Evolutionary conservation across 768 basidiomycete genomes (phyloP).

Genomic region (Mrakia gelida): DNA sequence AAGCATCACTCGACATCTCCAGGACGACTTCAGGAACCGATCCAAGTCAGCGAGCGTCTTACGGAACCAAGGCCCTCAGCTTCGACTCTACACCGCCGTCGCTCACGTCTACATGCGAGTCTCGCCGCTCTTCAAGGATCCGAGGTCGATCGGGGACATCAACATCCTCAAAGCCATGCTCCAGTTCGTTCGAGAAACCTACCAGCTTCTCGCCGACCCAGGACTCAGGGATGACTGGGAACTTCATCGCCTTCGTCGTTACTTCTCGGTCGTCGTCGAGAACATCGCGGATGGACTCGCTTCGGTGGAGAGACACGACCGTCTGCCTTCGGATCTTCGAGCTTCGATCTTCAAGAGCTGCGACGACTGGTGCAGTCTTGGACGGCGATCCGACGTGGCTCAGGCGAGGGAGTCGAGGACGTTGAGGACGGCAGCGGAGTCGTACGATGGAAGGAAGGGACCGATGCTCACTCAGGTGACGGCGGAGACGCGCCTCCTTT

Average conservation of each 20-base stretch:
- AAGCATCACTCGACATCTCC: constrained; percentile 73
- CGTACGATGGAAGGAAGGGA: constrained; percentile 53
- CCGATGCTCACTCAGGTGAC: constrained; percentile 44
- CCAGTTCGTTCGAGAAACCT: constrained; percentile 79
- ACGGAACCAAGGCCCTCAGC: constrained; percentile 57
- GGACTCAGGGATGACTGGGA: constrained; percentile 71
- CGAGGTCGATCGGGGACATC: constrained; percentile 63
- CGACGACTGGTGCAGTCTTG: constrained; percentile 90
- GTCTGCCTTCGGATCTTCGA: constrained; percentile 67
- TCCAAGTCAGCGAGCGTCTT: neutral
- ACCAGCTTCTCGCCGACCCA: constrained; percentile 65
- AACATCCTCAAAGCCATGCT: constrained; percentile 72
- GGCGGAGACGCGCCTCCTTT: constrained; percentile 65
- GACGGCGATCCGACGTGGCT: constrained; percentile 65
- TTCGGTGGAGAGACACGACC: constrained; percentile 64
- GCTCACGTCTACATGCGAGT: constrained; percentile 85
- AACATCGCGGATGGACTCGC: constrained; percentile 70
- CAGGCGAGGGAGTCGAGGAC: constrained; percentile 67
- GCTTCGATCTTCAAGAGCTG: constrained; percentile 76
- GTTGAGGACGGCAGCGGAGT: constrained; percentile 60
- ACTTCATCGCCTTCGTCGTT: constrained; percentile 74
- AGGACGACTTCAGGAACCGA: constrained; percentile 56
- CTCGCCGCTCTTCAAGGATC: constrained; percentile 66
- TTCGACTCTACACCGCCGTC: constrained; percentile 76
- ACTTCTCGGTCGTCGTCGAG: constrained; percentile 85